Base-by-base conservation (phyloP, 1,284 basidiomycete genomes). In the Papiliotrema terrestris region DNA sequence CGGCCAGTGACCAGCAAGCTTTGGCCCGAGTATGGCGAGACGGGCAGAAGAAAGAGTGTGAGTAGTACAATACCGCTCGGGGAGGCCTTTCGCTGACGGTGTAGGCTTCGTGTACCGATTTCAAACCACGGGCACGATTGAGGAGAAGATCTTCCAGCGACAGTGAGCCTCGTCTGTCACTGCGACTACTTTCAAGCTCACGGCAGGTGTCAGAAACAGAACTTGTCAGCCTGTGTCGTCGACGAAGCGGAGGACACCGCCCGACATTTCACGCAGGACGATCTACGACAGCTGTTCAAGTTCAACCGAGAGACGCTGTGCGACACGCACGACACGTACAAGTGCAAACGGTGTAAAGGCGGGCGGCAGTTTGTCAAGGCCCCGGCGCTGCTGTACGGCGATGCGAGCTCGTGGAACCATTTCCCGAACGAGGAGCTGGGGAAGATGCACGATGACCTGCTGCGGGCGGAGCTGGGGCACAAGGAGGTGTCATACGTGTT, bases 361-460 rank as follows among this genome's bases (percentile, higher is more conserved):
- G 94, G 91, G 22, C 88, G 84, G 69, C 95, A 98, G 76, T 74
- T 83, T 45, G 80, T 85, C 70, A 96, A 95, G 74, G 82, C 91
- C 2, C 84, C 85, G 0, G 93, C 91, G 0, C 76, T 98, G 71
- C 77, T 98, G 19, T 98, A 98, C 65, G 96, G 96, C 36, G 95
- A 99, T 74, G 91, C 91, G 8, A 95, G 91, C 86, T 92, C 93
- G 90, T 98, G 95, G 96, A 98, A 99, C 75, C 96, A 99, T 72
- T 94, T 91, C 71, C 88, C 88, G 1, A 96, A 95, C 65, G 77
- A 78, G 0, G 89, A 97, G 72, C 79, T 99, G 56, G 86, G 85
- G 71, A 87, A 87, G 65, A 90, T 97, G 68, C 95, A 99, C 69
- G 96, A 99, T 68, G 95, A 98, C 72, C 81, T 98, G 46, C 79